Evolutionary conservation across 352 stramenopile genomes (phyloP).

Genomic region (Globisporangium sylvaticum): DNA sequence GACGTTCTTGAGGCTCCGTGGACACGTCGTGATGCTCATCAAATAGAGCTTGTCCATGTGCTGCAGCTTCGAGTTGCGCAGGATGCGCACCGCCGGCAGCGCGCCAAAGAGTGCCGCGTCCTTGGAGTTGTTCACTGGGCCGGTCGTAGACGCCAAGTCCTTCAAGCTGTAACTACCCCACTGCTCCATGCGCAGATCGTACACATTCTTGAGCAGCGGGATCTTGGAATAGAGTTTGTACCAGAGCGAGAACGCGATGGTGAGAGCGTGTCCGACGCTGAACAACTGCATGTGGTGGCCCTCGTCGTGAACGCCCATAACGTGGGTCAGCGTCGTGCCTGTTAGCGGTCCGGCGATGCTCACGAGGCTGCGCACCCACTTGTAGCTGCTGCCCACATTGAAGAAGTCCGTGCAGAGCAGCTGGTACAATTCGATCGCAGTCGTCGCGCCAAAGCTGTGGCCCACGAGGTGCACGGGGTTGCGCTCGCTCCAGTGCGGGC

Average conservation of each 20-base stretch:
- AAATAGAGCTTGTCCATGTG: slow-evolving; percentile 62
- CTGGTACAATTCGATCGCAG: slow-evolving; percentile 71
- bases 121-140: slow-evolving; percentile 2
- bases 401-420: slow-evolving; percentile 57
- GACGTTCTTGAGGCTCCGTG: slow-evolving; percentile 34
- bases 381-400: slow-evolving; percentile 38
- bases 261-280: slow-evolving; percentile 35
- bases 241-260: slow-evolving; percentile 35
- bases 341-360: slow-evolving; percentile 57
- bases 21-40: slow-evolving; percentile 69
- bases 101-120: slow-evolving; percentile 2
- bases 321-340: slow-evolving; percentile 47
- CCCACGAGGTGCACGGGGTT: slow-evolving; percentile 58
- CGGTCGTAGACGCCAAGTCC: not conserved
- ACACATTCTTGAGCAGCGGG: slow-evolving; percentile 33
- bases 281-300: slow-evolving; percentile 26
- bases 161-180: slow-evolving; percentile 23
- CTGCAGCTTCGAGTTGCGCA: slow-evolving; percentile 39
- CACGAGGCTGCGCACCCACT: slow-evolving; percentile 57
- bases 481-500: slow-evolving; percentile 39
- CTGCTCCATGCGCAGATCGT: slow-evolving; percentile 55
- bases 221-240: slow-evolving; percentile 35
- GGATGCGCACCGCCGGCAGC: slow-evolving; percentile 21
- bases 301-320: slow-evolving; percentile 35
- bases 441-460: slow-evolving; percentile 61